Evolutionary conservation across 108 stramenopile species (phyloP), one percentile per base, ranked within the genome.

Genomic region (Cyclotella kingstonii): DNA sequence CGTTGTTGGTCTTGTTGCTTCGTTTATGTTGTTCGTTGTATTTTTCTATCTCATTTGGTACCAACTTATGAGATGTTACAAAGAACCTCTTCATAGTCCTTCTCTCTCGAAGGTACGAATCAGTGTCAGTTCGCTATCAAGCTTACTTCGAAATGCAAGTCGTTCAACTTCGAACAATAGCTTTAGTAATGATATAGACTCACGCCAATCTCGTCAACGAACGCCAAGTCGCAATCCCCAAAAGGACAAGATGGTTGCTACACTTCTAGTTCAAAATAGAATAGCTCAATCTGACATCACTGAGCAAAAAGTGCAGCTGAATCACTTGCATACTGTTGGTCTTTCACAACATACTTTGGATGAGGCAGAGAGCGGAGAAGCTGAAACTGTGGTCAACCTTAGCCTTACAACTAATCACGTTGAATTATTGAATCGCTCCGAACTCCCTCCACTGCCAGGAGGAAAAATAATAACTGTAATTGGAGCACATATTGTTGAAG

Each of bases 181-280:
- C 18, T 51, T 50, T 28, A 45, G 47, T 48, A 22, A 60, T 33
- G 35, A 49, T 53, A 56, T 39, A 26, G 50, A 55, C 23, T 27
- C 26, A 6, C 48, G 54, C n/a, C 29, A 54, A 40, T 33, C 15
- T 23, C 25, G 18, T 27, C 19, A 43, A 17, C 41, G 66, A 43
- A 54, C 38, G 34, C 54, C 53, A 44, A 25, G 44, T 17, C 61
- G 26, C 22, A 75, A 70, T 54, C 63, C 67, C 21, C 84, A 88
- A 53, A 91, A 91, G 67, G 84, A 89, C 64, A 91, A 91, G 54
- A 85, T 89, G 84, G 80, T 91, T 27, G 90, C 90, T 1, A 73
- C 84, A 7, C 73, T 91, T 15, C 39, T 91, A 57, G 82, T 88
- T 31, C 82, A 91, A 48, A 67, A 86, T 68, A 44, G 89, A 29